These are phyloP conservation scores for Thelephora terrestris DNA, from an alignment of 1,284 basidiomycete species.

Conservation along the genomic window DNA sequence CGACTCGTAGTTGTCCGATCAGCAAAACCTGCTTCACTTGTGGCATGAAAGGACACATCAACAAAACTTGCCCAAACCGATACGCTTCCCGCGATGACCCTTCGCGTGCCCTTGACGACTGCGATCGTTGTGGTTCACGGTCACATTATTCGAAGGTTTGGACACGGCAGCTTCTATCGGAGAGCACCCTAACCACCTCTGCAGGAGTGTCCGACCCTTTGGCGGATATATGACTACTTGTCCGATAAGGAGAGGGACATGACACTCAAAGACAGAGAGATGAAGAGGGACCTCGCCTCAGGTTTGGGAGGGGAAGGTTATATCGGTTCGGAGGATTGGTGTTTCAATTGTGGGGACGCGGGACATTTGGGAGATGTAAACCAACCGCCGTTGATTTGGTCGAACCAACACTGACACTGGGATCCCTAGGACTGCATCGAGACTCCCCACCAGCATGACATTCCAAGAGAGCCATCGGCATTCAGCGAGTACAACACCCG, in stretches of 20 bases:
- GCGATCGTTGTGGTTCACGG: conserved; percentile 66
- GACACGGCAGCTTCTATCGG: neutral
- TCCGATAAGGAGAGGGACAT: conserved; percentile 41
- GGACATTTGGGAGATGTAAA: conserved; percentile 86
- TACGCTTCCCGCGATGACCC: conserved; percentile 22
- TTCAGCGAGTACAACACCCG: conserved; percentile 64
- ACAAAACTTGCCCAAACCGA: conserved; percentile 67
- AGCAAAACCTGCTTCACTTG: conserved; percentile 81
- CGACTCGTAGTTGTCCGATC: conserved; percentile 75
- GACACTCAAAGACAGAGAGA: conserved; percentile 39
- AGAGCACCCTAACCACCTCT: neutral
- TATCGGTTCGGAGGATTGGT: conserved; percentile 67
- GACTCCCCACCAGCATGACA: conserved; percentile 36
- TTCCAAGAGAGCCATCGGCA: conserved; percentile 56
- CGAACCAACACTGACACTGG: too few relatives aligned
- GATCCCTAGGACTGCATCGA: conserved; percentile 59
- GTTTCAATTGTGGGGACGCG: conserved; percentile 76
- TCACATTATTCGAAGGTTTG: conserved; percentile 54
- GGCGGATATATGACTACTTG: conserved; percentile 81
- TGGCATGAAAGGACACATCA: conserved; percentile 81
- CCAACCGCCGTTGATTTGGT: neutral
- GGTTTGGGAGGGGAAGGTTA: conserved; percentile 75
- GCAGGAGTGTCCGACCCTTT: conserved; percentile 80
- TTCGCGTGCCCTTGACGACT: conserved; percentile 35
- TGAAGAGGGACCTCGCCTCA: conserved; percentile 36